These are phyloP conservation scores for Eremothecium gossypii DNA, from an alignment of 1,139 yeast species.

Conservation along the genomic window DNA sequence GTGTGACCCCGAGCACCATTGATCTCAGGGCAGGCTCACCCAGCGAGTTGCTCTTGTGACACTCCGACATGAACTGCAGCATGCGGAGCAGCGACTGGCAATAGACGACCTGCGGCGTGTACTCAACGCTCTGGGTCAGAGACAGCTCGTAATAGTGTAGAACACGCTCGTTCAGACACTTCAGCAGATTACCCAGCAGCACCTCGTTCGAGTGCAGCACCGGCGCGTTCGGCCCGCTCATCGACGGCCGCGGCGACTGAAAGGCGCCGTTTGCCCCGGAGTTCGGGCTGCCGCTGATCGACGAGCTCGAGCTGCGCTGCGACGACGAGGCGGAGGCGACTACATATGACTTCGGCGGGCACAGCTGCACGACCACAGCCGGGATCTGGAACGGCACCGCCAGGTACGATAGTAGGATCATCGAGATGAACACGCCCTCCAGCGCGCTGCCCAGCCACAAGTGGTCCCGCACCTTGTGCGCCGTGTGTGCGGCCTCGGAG, in stretches of 20 bases:
- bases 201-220: constrained; percentile 15
- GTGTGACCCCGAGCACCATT: constrained; percentile 26
- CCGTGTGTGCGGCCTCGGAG: constrained; percentile 55
- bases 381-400: constrained; percentile 58
- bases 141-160: constrained; percentile 53
- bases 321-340: constrained; percentile 12
- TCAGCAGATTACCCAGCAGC: constrained; percentile 41
- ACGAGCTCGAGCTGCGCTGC: constrained; percentile 6
- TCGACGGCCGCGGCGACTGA: constrained; percentile 37
- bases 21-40: constrained; percentile 36
- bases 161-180: constrained; percentile 41
- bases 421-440: constrained; percentile 67
- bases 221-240: constrained; percentile 13
- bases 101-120: constrained; percentile 74
- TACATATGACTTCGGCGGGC: constrained; percentile 23
- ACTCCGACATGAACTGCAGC: constrained; percentile 49
- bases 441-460: constrained; percentile 84
- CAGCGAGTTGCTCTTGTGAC: constrained; percentile 45
- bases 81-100: constrained; percentile 63
- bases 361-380: constrained; percentile 30
- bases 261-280: constrained; percentile 18
- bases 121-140: constrained; percentile 54
- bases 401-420: constrained; percentile 51
- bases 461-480: constrained; percentile 60
- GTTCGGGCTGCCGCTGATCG: constrained; percentile 9